Base-by-base conservation (phyloP, 805 yeast genomes). In the Ogataea neopini region DNA sequence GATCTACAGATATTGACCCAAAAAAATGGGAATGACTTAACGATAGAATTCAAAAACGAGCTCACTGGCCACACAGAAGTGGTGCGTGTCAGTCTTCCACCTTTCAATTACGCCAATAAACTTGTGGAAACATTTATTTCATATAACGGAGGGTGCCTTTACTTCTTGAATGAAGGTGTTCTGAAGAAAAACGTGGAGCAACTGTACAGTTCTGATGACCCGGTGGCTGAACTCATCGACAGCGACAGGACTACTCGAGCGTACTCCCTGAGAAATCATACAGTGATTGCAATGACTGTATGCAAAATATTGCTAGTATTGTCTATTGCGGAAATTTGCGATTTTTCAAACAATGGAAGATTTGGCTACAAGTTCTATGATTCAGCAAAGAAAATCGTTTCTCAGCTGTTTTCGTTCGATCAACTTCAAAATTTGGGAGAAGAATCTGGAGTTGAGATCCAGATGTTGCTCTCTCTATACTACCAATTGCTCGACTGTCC, bases 131-230 rank as follows among this genome's bases (percentile, higher is more conserved):
- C 85, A 0, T 84, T 84, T 53, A 75, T 84, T 45, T 80, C 81
- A 45, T 84, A 83, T 61, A 84, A 83, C 54, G 89, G 83, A 59
- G 90, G 88, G 1, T 84, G 90, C 54, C 81, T 84, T 58, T 84
- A 84, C 67, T 84, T 84, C 59, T 83, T 84, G 69, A 84, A 84
- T 57, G 89, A 84, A 60, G 90, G 90, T 1, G 58, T 83, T 14
- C 81, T 83, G 19, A 82, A 81, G 54, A 75, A 76, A 52, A 81
- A 77, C 51, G 59, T 84, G 44, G 75, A 76, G 68, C 72, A 79
- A 49, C 68, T 83, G 9, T 84, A 84, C 61, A 74, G 79, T 13
- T 38, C 45, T 66, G 69, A 32, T 13, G 11, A 5, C 15, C 4
- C 6, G 5, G 15, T 50, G 52, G 49, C 48, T 9, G 10, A 28